Conservation (phyloP, 2,329 filamentous ascomycete species). For the Fusarium devonianum region DNA sequence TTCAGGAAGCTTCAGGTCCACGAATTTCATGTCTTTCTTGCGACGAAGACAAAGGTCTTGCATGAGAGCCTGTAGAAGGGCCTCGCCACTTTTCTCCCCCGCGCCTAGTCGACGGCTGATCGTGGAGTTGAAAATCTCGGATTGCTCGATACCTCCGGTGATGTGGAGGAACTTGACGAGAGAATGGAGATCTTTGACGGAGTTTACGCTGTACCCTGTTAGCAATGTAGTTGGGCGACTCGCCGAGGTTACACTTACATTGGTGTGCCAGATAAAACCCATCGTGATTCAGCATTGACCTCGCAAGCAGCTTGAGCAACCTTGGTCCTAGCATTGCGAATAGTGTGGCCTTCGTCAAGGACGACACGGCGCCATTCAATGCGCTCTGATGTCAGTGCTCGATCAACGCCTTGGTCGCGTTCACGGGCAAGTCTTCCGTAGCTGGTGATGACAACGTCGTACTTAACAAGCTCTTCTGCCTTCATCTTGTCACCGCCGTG, state of each 20-base stretch:
- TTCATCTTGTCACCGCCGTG: conserved; percentile 70
- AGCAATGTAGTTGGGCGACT: conserved; percentile 25
- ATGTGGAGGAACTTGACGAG: conserved; percentile 79
- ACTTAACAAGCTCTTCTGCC: conserved; percentile 64
- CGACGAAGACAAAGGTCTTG: conserved; percentile 80
- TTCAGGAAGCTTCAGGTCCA: conserved; percentile 79
- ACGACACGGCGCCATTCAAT: conserved; percentile 80
- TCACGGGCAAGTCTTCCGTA: conserved; percentile 80
- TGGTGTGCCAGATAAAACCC: conserved; percentile 82
- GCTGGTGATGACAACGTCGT: conserved; percentile 83
- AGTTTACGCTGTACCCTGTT: conserved; percentile 68
- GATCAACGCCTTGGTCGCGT: conserved; percentile 56
- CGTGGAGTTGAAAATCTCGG: conserved; percentile 73
- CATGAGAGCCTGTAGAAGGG: conserved; percentile 79
- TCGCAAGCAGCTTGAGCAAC: conserved; percentile 72
- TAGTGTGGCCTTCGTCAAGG: conserved; percentile 83
- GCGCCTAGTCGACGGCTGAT: conserved; percentile 68
- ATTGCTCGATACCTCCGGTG: conserved; percentile 75
- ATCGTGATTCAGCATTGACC: conserved; percentile 74
- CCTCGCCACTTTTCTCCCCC: conserved; percentile 64
- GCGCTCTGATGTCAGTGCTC: conserved; percentile 46
- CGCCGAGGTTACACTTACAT: conserved; percentile 61
- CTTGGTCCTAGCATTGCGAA: conserved; percentile 79
- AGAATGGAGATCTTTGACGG: conserved; percentile 80
- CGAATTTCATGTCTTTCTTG: conserved; percentile 87